Base-by-base conservation (phyloP, 176 grass and related monocot species). In the Chrysopogon serrulatus region DNA sequence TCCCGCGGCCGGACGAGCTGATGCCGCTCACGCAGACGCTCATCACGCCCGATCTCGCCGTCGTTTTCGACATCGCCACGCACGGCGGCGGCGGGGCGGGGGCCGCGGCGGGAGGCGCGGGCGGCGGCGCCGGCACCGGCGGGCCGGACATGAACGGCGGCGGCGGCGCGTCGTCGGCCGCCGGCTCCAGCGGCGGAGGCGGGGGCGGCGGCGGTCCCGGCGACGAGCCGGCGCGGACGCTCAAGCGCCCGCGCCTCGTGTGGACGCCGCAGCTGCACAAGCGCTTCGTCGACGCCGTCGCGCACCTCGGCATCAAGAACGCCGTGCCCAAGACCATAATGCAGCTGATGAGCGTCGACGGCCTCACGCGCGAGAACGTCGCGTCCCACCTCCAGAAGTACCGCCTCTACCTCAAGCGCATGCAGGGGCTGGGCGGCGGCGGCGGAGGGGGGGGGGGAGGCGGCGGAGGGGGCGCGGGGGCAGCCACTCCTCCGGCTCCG, bases 231-330 rank as follows among this genome's bases (percentile, higher is more conserved):
- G 94, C 94, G 6, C 73, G 94, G 61, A 97, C 94, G 54, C 89
- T 97, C 9, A 97, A 97, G 87, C 77, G 94, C 23, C 94, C 94
- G 65, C 86, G 94, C 41, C 91, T 97, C 3, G 94, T 97, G 56
- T 97, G 94, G 94, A 97, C 94, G 69, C 94, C 94, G 79, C 94
- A 94, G 84, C 94, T 97, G 21, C 94, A 97, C 87, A 97, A 97
- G 89, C 81, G 94, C 3, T 97, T 97, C 64, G 94, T 97, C 3
- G 94, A 97, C 79, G 94, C 91, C 11, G 94, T 97, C 6, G 94
- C 94, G 2, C 94, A 97, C 83, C 89, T 97, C 3, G 94, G 94
- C 70, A 97, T 97, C 82, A 97, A 97, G 85, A 97, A 97, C 91
- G 94, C 94, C 35, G 94, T 97, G 67, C 94, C 94, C 54, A 97